Conservation (phyloP, 1,284 basidiomycete genomes). For the Trametes pubescens region DNA sequence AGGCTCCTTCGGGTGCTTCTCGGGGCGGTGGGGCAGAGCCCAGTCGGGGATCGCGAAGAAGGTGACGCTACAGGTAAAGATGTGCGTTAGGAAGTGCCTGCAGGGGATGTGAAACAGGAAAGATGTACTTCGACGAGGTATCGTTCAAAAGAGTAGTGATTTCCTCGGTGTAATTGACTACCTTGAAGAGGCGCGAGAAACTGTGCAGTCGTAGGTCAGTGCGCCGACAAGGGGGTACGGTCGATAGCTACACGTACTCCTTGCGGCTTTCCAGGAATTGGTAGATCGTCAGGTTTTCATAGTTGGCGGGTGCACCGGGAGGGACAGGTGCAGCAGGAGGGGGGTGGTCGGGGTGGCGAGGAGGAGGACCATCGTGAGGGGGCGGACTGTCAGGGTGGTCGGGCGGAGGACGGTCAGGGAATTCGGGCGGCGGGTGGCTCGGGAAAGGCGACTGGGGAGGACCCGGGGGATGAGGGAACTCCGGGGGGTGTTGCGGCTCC, state of each 20-base stretch:
- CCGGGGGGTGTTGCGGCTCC: not conserved
- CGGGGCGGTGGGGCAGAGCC: constrained; percentile 41
- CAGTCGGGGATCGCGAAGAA: constrained; percentile 62
- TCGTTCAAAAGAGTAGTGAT: constrained; percentile 52
- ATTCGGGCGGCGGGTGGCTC: constrained; percentile 23
- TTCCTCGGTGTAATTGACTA: constrained; percentile 54
- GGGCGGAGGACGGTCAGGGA: constrained; percentile 20
- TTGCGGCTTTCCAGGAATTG: constrained; percentile 44
- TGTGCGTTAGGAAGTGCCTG: not conserved
- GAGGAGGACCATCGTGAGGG: constrained; percentile 19
- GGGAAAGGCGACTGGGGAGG: constrained; percentile 12
- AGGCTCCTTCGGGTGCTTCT: not conserved
- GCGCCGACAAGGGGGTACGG: constrained; percentile 33
- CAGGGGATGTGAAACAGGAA: not conserved
- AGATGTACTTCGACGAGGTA: constrained; percentile 45
- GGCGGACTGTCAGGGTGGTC: constrained; percentile 9
- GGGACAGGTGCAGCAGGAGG: constrained; percentile 6
- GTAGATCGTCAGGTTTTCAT: constrained; percentile 49
- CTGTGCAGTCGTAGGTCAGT: constrained; percentile 32
- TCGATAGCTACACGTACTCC: constrained; percentile 38
- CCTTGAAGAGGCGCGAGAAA: constrained; percentile 52
- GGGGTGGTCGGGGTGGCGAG: constrained; percentile 9
- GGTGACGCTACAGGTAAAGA: constrained; percentile 49
- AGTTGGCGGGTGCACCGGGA: constrained; percentile 7
- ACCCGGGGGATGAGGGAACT: constrained; percentile 14